phyloP scores from a whole-genome alignment of 768 basidiomycete species.

The Boletus huronensis region DNA sequence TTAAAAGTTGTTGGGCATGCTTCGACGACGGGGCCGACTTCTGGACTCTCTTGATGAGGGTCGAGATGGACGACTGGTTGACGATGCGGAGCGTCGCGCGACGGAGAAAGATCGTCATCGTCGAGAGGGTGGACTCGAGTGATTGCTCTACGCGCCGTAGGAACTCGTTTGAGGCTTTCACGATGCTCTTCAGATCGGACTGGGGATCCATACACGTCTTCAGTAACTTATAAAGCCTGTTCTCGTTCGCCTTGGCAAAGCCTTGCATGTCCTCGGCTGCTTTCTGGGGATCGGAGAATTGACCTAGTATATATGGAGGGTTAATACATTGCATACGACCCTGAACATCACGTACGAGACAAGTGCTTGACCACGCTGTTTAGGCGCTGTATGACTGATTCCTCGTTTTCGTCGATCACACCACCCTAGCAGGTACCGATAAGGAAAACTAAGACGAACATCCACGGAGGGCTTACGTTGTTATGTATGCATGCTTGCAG shows the following conservation, averaged over 20 bases:
- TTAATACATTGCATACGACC: not conserved
- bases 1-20: conserved; percentile 51
- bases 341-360: conserved; percentile 46
- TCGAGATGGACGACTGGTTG: conserved; percentile 83
- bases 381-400: conserved; percentile 53
- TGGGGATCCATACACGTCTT: conserved; percentile 81
- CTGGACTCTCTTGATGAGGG: conserved; percentile 66
- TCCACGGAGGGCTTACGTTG: conserved; percentile 58
- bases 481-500: conserved; percentile 71
- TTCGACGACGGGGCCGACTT: conserved; percentile 41
- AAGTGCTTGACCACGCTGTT: conserved; percentile 53
- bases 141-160: conserved; percentile 70
- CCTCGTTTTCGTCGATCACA: conserved; percentile 81
- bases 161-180: conserved; percentile 84
- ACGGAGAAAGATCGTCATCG: conserved; percentile 69
- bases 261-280: conserved; percentile 71
- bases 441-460: not conserved
- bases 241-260: conserved; percentile 88
- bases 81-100: conserved; percentile 68
- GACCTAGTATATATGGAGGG: conserved; percentile 31
- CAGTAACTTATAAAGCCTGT: conserved; percentile 78
- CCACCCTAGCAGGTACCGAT: conserved; percentile 62
- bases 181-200: conserved; percentile 73
- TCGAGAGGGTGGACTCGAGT: conserved; percentile 54
- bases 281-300: conserved; percentile 68